Conservation (phyloP, 2,329 filamentous ascomycete species). For the Sclerotiophoma versabilis region DNA sequence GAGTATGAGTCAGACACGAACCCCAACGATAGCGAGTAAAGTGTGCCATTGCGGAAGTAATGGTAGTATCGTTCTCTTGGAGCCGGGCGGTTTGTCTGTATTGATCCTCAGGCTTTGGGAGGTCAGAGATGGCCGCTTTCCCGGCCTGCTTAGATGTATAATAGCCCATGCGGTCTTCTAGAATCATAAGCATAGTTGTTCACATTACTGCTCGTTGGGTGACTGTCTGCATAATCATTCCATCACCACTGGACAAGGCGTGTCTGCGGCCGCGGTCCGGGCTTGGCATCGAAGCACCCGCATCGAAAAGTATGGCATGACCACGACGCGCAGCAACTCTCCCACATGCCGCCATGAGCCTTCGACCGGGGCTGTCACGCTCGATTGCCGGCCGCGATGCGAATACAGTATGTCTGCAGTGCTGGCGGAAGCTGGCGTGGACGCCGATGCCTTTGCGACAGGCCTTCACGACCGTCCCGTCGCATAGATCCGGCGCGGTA, state of each 20-base stretch:
- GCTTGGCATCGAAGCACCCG: conserved; percentile 15
- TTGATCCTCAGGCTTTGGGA: conserved; percentile 32
- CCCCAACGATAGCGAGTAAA: conserved; percentile 49
- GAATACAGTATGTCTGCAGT: conserved; percentile 42
- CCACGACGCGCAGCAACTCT: conserved; percentile 10
- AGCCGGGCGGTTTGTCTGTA: conserved; percentile 25
- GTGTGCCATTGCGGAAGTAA: conserved; percentile 3
- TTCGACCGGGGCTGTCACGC: conserved; percentile 43
- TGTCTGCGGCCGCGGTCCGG: conserved; percentile 2
- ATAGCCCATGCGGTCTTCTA: conserved; percentile 27
- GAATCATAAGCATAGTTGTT: conserved; percentile 17
- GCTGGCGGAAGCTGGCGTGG: conserved; percentile 41
- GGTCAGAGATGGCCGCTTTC: conserved; percentile 36
- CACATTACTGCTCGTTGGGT: not conserved
- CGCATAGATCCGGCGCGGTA: conserved; percentile 38
- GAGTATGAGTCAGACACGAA: conserved; percentile 78
- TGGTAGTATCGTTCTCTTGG: not conserved
- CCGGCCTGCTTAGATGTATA: conserved; percentile 40
- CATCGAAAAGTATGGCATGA: conserved; percentile 18
- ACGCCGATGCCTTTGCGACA: conserved; percentile 31
- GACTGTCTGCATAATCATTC: not conserved
- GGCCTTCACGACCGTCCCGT: conserved; percentile 37
- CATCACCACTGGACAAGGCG: not conserved
- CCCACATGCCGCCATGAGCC: conserved; percentile 46
- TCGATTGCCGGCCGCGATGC: conserved; percentile 39